Base-by-base conservation (phyloP, 2,329 filamentous ascomycete genomes). In the Westerdykella sp. region DNA sequence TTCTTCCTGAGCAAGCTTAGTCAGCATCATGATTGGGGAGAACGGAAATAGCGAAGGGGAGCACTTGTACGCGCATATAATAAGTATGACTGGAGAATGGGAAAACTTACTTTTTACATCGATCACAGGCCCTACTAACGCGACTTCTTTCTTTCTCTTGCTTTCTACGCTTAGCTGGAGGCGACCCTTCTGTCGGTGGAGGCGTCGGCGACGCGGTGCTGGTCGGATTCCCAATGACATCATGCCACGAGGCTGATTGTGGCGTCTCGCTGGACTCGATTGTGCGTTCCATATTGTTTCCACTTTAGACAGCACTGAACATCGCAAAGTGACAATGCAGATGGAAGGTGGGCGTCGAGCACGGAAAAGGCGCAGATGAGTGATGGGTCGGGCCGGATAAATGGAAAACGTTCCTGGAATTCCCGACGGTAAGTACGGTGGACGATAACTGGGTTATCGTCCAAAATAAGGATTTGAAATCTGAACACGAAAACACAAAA, bases 81-180 rank as follows among this genome's bases (percentile, higher is more conserved):
- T n/a, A n/a, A n/a, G n/a, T n/a, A 11, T 12, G 31, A n/a, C 31
- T 1, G n/a, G n/a, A 23, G 2, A n/a, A 35, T n/a, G 34, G 18
- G 11, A 12, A 18, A 15, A 52, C 63, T 56, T 53, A 73, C 72
- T 64, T 71, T 56, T 74, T 74, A 57, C 72, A 75, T 42, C 66
- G 59, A 56, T 74, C 72, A 51, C 72, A 74, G 14, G 72, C 72
- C 22, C 72, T 63, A 44, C 68, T 74, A 39, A 73, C 72, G 40
- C 71, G 65, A 16, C 64, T 63, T 14, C 70, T 55, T 39, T 70
- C 69, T 25, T 48, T 53, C 1, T 59, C 60, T 36, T 66, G 60
- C 46, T 57, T 64, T 35, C 59, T 53, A 16, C 62, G 56, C 49
- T 66, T 65, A 6, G 57, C 52, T 21, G 59, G 49, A 16, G 59